A percentile compares a stretch with the other conserved stretches of the same genome.
Conservation (phyloP, 495 filamentous ascomycete genomes). For the Cetradonia linearis region DNA sequence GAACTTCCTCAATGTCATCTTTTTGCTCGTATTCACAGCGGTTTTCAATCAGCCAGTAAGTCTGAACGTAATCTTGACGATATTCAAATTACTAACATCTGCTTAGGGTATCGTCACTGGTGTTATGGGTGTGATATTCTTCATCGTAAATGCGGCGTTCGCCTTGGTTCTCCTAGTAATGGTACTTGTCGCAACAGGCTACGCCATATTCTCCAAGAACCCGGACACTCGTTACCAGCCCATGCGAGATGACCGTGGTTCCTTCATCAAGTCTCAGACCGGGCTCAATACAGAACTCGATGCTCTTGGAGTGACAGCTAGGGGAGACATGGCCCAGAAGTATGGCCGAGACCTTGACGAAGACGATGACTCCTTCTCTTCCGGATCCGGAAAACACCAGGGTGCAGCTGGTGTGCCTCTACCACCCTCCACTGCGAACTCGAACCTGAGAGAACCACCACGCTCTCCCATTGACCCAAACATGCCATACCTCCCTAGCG, state of each 20-base stretch:
- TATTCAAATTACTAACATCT: background rate
- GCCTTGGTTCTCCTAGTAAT: slow-evolving; percentile 76
- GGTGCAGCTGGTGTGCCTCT: slow-evolving; percentile 31
- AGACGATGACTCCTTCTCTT: slow-evolving; percentile 60
- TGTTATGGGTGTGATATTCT: slow-evolving; percentile 90
- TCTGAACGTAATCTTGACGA: slow-evolving; percentile 9
- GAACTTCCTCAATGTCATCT: slow-evolving; percentile 86
- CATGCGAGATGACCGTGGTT: slow-evolving; percentile 92
- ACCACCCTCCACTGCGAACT: slow-evolving; percentile 34
- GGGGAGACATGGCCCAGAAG: slow-evolving; percentile 68
- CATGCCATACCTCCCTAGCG: slow-evolving; percentile 50
- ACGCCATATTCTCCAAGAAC: slow-evolving; percentile 85
- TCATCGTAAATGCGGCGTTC: slow-evolving; percentile 83
- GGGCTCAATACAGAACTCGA: slow-evolving; percentile 84
- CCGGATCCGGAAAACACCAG: slow-evolving; percentile 28
- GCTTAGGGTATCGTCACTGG: slow-evolving; percentile 64
- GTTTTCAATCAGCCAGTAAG: slow-evolving; percentile 76
- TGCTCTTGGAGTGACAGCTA: slow-evolving; percentile 83
- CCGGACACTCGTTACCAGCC: slow-evolving; percentile 93
- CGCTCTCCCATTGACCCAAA: slow-evolving; percentile 54
- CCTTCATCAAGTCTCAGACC: slow-evolving; percentile 97
- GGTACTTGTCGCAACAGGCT: slow-evolving; percentile 72
- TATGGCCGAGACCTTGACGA: slow-evolving; percentile 64
- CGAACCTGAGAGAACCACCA: slow-evolving; percentile 33
- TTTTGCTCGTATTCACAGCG: slow-evolving; percentile 73